Percentiles rank a stretch among this genome's conserved stretches.
Evolutionary conservation across 2,329 filamentous ascomycete genomes (phyloP).

Genomic region (Neofusicoccum sp.): DNA sequence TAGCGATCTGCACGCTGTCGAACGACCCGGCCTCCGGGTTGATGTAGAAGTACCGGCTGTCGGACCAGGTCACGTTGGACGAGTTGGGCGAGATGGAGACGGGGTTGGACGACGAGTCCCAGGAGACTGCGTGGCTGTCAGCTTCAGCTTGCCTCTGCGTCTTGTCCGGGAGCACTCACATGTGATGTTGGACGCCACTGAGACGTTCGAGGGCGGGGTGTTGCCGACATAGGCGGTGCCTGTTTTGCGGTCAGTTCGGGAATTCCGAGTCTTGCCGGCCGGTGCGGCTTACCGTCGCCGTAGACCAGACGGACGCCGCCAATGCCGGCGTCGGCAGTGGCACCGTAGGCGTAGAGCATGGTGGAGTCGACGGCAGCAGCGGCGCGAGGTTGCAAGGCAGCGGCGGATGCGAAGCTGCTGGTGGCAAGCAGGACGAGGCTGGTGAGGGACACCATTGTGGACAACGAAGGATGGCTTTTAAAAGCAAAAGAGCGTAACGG

Average conservation of each 20-base stretch:
- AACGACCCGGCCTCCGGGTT: background rate
- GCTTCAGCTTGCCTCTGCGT: background rate
- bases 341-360: slow-evolving; percentile 14
- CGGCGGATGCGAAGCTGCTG: slow-evolving; percentile 1
- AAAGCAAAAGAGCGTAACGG: slow-evolving; percentile 3
- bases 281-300: slow-evolving; percentile 3
- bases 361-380: background rate
- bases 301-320: slow-evolving; percentile 11
- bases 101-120: background rate
- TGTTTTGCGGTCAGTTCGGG: background rate
- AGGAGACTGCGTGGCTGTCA: background rate
- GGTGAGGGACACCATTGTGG: slow-evolving; percentile 7
- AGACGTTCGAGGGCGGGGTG: slow-evolving; percentile 2
- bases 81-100: slow-evolving; percentile 3
- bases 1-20: slow-evolving; percentile 8
- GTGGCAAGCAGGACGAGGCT: slow-evolving; percentile 2
- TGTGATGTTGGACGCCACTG: slow-evolving; percentile 11
- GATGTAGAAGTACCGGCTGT: slow-evolving; percentile 11
- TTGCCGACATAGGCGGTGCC: slow-evolving; percentile 7
- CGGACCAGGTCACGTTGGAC: background rate
- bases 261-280: no score
- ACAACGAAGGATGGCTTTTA: background rate
- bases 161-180: background rate
- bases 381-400: slow-evolving; percentile 1
- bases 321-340: background rate